Conservation (phyloP, 495 filamentous ascomycete species). For the Penicillium coprophilum region DNA sequence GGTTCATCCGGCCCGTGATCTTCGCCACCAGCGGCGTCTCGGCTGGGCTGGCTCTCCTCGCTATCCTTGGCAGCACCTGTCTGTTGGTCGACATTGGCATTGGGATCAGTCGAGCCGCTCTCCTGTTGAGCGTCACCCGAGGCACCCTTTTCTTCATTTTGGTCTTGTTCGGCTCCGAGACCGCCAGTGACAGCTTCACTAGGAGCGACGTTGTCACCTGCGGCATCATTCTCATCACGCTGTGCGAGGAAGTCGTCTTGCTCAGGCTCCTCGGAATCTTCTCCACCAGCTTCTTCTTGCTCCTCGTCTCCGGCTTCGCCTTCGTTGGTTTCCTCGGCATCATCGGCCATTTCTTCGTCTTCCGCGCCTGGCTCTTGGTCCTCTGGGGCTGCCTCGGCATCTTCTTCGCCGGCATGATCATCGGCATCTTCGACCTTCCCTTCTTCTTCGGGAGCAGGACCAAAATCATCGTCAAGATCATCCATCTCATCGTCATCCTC, state of each 20-base stretch:
- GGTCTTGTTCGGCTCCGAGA: constrained; percentile 45
- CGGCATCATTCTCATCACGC: constrained; percentile 43
- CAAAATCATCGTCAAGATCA: constrained; percentile 64
- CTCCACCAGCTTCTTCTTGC: constrained; percentile 54
- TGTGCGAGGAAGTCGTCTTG: constrained; percentile 46
- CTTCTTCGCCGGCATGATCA: constrained; percentile 36
- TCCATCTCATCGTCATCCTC: constrained; percentile 71
- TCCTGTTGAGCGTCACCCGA: constrained; percentile 64
- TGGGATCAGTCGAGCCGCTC: constrained; percentile 46
- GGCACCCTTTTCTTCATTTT: constrained; percentile 63
- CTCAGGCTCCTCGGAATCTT: constrained; percentile 43
- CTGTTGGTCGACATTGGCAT: constrained; percentile 44
- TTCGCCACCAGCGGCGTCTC: constrained; percentile 43
- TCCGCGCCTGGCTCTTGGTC: constrained; percentile 30
- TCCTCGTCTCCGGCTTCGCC: constrained; percentile 52
- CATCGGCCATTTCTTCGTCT: constrained; percentile 40
- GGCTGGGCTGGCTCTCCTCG: constrained; percentile 45
- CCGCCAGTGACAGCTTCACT: constrained; percentile 48
- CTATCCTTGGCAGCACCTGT: constrained; percentile 45
- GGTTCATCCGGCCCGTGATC: constrained; percentile 52
- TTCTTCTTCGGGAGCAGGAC: constrained; percentile 53
- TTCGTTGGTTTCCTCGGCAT: constrained; percentile 38
- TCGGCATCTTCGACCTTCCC: constrained; percentile 39
- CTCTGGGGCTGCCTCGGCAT: constrained; percentile 43
- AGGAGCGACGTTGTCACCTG: constrained; percentile 51